Base-by-base conservation (phyloP, 1,139 yeast species). In the Meyerozyma carpophila region DNA sequence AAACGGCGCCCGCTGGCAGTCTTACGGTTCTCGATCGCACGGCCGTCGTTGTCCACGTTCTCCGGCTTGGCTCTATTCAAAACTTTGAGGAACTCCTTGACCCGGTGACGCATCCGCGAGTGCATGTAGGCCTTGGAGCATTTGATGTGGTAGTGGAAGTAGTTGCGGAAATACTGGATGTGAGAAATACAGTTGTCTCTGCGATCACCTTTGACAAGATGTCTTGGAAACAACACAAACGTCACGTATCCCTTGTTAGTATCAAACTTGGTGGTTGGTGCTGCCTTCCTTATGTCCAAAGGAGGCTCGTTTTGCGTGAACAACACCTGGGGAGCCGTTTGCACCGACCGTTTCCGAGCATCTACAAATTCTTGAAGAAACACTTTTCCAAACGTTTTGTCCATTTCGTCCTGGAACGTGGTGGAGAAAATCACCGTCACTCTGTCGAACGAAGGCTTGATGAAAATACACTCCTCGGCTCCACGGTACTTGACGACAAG, bases 51-150 rank as follows among this genome's bases (percentile, higher is more conserved):
- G 53, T 86, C 94, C 21, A 81, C 82, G 50, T 81, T 87, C 58
- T 93, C 99, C 24, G 97, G 95, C 68, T 91, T 90, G 37, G 98
- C 98, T 61, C 99, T 80, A 73, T 94, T 93, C 69, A 93, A 81
- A 39, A 94, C 93, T 75, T 93, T 93, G 61, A 91, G 79, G 71
- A 91, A 93, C 58, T 94, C 95, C 55, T 85, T 82, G 36, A 93
- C 98, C 57, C 98, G 80, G 67, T 75, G 88, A 68, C 99, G 82
- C 98, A 93, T 93, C 75, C 99, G 82, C 46, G 96, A 89, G 68
- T 93, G 99, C 86, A 93, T 84, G 70, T 88, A 94, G 36, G 98
- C 98, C 75, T 93, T 93, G 49, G 96, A 90, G 65, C 97, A 91
- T 69, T 93, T 93, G 71, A 93, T 93, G 63, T 93, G 99, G 68